phyloP scores from a whole-genome alignment of 257 asterid genomes.

The Mitragyna speciosa region DNA sequence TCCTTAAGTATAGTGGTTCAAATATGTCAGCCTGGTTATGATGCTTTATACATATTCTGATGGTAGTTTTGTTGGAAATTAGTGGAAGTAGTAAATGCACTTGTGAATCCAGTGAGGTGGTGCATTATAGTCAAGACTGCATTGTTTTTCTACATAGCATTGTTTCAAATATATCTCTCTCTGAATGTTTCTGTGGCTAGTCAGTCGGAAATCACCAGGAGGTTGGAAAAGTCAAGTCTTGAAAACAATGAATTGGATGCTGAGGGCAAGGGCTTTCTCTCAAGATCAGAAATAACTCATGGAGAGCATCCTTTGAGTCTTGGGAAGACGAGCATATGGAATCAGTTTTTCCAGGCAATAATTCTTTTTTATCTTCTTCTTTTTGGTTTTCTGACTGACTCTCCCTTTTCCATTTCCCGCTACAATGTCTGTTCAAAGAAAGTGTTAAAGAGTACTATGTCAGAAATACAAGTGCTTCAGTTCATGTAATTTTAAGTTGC shows the following conservation, averaged over 20 bases:
- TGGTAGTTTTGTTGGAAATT: neutral
- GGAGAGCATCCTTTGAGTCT: constrained; percentile 96
- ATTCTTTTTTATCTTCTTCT: constrained; percentile 8
- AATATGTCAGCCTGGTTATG: constrained; percentile 1
- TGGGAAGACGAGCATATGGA: constrained; percentile 91
- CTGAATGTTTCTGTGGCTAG: constrained; percentile 86
- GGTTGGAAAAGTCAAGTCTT: constrained; percentile 71
- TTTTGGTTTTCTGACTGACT: neutral
- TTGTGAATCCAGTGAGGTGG: neutral
- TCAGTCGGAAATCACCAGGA: constrained; percentile 93
- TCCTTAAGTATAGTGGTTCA: neutral
- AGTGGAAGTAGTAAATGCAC: neutral
- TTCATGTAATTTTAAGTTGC: neutral
- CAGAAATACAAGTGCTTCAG: neutral
- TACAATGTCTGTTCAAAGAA: no score
- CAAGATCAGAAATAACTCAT: constrained; percentile 80
- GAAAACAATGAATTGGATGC: constrained; percentile 50
- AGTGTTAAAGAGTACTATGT: no score
- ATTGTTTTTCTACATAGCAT: constrained; percentile 20
- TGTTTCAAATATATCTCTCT: constrained; percentile 41
- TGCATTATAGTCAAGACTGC: constrained; percentile 8
- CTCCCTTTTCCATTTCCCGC: neutral
- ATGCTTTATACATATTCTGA: neutral
- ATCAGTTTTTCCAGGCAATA: constrained; percentile 85
- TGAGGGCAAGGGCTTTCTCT: constrained; percentile 66